A percentile compares a stretch with the other conserved stretches of the same genome.
These are phyloP conservation scores for Rhodotorula kratochvilovae DNA, from an alignment of 768 basidiomycete species.

Conservation along the genomic window DNA sequence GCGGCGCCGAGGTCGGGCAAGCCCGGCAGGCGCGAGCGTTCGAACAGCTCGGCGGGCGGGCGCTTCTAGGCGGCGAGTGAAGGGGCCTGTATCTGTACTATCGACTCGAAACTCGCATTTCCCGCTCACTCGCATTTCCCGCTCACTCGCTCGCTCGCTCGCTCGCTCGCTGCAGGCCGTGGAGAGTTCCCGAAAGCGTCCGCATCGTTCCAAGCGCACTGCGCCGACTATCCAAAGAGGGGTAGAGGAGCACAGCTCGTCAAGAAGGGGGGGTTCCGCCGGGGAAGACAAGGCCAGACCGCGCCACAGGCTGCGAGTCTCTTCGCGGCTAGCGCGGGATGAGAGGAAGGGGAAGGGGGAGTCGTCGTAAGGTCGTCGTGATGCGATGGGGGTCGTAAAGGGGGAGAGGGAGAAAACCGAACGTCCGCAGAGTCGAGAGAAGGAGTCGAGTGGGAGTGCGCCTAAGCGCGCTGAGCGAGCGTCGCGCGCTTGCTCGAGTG, in stretches of 20 bases:
- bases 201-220: background rate
- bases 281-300: slow-evolving; percentile 12
- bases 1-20: background rate
- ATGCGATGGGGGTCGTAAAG: background rate
- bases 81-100: too few relatives aligned
- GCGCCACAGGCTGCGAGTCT: slow-evolving; percentile 35
- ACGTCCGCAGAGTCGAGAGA: background rate
- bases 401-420: background rate
- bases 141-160: background rate
- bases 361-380: background rate
- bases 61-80: background rate
- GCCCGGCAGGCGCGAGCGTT: slow-evolving; percentile 2
- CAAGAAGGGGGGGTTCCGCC: background rate
- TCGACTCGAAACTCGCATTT: too few relatives aligned
- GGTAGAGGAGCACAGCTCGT: slow-evolving; percentile 15
- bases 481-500: slow-evolving; percentile 10
- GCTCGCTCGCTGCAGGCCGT: background rate
- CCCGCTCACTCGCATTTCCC: background rate
- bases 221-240: background rate
- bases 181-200: background rate
- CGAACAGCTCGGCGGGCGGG: background rate
- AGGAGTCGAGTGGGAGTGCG: background rate
- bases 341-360: background rate
- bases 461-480: background rate
- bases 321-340: slow-evolving; percentile 35